Conservation (phyloP, 1,284 basidiomycete genomes). For the Pseudozyma hubeiensis region DNA sequence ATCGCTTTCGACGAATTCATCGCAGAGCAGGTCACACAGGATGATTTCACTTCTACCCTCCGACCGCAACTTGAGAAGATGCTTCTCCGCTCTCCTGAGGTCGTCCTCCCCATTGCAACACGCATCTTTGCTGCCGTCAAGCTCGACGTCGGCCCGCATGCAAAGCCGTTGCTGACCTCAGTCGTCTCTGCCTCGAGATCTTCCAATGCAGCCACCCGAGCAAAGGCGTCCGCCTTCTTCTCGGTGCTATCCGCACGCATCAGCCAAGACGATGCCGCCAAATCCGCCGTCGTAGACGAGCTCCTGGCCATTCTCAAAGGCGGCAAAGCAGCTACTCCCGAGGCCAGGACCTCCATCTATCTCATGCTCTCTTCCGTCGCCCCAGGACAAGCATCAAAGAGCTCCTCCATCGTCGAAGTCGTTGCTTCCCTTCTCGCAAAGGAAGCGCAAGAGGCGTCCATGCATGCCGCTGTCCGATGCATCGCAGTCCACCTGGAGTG, state of each 20-base stretch:
- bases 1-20: slow-evolving; percentile 58
- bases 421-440: slow-evolving; percentile 54
- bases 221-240: slow-evolving; percentile 46
- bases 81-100: slow-evolving; percentile 65
- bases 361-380: slow-evolving; percentile 49
- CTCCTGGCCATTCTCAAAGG: slow-evolving; percentile 52
- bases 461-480: slow-evolving; percentile 51
- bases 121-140: slow-evolving; percentile 45
- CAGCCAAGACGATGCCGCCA: slow-evolving; percentile 29
- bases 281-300: slow-evolving; percentile 43
- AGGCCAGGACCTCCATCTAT: slow-evolving; percentile 56
- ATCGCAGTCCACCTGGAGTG: slow-evolving; percentile 45
- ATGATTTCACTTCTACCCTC: slow-evolving; percentile 51
- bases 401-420: slow-evolving; percentile 38
- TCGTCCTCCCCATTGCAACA: slow-evolving; percentile 49
- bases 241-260: slow-evolving; percentile 27
- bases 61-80: slow-evolving; percentile 65
- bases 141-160: slow-evolving; percentile 39
- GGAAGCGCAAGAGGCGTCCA: slow-evolving; percentile 56
- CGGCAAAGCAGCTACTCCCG: slow-evolving; percentile 53
- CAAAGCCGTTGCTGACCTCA: slow-evolving; percentile 42
- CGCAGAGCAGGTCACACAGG: slow-evolving; percentile 37
- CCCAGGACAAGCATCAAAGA: slow-evolving; percentile 25
- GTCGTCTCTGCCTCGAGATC: slow-evolving; percentile 58
- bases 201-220: slow-evolving; percentile 49